Conservation (phyloP, 2,329 filamentous ascomycete genomes). For the Fusarium concolor region DNA sequence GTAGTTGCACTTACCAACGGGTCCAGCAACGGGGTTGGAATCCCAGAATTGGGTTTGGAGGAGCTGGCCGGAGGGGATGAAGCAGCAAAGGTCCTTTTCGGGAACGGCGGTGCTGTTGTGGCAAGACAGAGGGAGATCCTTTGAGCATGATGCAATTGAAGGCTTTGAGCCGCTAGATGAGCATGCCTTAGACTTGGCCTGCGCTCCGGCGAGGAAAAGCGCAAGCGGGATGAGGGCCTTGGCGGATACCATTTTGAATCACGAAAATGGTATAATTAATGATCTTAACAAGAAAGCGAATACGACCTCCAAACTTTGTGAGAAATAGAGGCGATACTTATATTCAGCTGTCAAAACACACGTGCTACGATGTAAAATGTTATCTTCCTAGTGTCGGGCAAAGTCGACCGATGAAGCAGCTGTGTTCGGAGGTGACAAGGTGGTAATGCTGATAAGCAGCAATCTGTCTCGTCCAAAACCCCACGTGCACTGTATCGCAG, state of each 20-base stretch:
- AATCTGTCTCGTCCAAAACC: constrained; percentile 24
- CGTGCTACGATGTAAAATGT: neutral
- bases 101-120: constrained; percentile 68
- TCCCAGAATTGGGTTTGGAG: constrained; percentile 86
- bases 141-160: constrained; percentile 27
- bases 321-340: constrained; percentile 9
- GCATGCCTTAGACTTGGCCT: neutral
- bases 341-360: neutral
- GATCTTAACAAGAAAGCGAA: neutral
- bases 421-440: constrained; percentile 19
- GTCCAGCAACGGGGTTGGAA: constrained; percentile 71
- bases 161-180: too few species aligned
- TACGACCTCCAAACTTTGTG: neutral
- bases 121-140: constrained; percentile 56
- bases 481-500: constrained; percentile 36
- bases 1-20: constrained; percentile 48
- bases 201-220: constrained; percentile 2
- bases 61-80: constrained; percentile 76
- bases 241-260: constrained; percentile 20
- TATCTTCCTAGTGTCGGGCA: constrained; percentile 1
- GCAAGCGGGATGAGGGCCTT: constrained; percentile 29
- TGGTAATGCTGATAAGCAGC: constrained; percentile 24
- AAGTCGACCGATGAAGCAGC: constrained; percentile 34
- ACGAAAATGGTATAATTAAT: neutral
- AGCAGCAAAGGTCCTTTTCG: constrained; percentile 74